phyloP scores from a whole-genome alignment of 2,329 filamentous ascomycete species.

The Botrytis tulipae region DNA sequence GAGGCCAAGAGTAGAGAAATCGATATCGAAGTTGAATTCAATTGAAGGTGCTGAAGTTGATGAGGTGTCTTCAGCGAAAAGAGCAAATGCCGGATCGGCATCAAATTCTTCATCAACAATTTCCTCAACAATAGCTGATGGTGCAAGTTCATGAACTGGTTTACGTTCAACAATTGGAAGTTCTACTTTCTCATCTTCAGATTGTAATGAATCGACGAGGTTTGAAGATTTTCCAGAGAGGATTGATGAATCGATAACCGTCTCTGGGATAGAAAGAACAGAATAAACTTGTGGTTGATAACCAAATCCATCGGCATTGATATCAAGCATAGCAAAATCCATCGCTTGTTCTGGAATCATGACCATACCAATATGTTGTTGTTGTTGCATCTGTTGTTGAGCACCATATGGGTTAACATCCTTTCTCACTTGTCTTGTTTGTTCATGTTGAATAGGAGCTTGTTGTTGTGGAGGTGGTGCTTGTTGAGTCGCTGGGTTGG shows the following conservation, averaged over 20 bases:
- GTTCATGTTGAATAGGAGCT: conserved; percentile 35
- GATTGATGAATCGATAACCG: conserved; percentile 55
- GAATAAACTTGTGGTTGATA: conserved; percentile 73
- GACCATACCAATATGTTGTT: conserved; percentile 70
- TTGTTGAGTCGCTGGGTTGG: conserved; percentile 50
- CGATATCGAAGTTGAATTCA: conserved; percentile 45
- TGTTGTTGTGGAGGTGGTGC: conserved; percentile 37
- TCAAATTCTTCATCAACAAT: conserved; percentile 57
- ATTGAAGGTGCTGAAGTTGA: conserved; percentile 35
- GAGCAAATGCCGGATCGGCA: conserved; percentile 59
- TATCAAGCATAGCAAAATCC: conserved; percentile 70
- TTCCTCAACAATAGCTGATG: conserved; percentile 28
- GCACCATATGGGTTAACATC: conserved; percentile 62
- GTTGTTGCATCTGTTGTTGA: conserved; percentile 51
- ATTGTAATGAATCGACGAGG: conserved; percentile 42
- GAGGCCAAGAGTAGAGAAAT: conserved; percentile 52
- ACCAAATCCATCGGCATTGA: conserved; percentile 55
- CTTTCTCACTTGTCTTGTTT: conserved; percentile 56
- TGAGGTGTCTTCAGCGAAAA: conserved; percentile 48
- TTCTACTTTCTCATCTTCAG: conserved; percentile 49
- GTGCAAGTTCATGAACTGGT: conserved; percentile 28
- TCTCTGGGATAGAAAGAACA: conserved; percentile 61
- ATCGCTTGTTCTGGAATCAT: conserved; percentile 78
- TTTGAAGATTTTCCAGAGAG: conserved; percentile 71
- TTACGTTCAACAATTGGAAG: conserved; percentile 48